A percentile compares a stretch with the other conserved stretches of the same genome.
phyloP scores from a whole-genome alignment of 208 protist species.

The Leishmania mexicana region DNA sequence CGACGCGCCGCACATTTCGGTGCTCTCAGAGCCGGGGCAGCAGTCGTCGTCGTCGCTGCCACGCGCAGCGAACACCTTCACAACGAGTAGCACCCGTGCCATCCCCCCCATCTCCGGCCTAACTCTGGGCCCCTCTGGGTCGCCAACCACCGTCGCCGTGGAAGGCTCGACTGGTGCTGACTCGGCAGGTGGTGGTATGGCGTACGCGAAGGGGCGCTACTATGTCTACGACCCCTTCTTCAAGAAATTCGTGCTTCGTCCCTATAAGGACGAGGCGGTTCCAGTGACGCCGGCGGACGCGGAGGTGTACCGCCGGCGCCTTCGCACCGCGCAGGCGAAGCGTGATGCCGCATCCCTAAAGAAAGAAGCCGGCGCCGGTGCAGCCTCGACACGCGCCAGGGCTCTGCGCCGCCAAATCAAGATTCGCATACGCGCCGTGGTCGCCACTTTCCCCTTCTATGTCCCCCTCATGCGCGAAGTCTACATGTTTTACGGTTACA shows the following conservation, averaged over 20 bases:
- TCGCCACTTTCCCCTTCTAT: constrained; percentile 64
- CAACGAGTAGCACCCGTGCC: constrained; percentile 19
- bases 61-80: constrained; percentile 4
- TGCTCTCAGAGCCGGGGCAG: background rate
- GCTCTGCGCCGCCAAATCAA: constrained; percentile 12
- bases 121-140: background rate
- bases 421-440: constrained; percentile 46
- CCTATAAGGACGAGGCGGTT: constrained; percentile 33
- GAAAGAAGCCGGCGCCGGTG: background rate
- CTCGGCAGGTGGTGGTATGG: background rate
- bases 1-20: background rate
- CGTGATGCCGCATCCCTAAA: background rate
- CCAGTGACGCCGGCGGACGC: constrained; percentile 11
- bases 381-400: background rate
- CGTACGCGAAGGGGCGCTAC: constrained; percentile 33
- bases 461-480: constrained; percentile 59
- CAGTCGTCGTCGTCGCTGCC: background rate
- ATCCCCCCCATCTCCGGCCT: background rate
- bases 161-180: background rate
- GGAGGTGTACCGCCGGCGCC: constrained; percentile 8
- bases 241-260: constrained; percentile 24
- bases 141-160: background rate
- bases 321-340: constrained; percentile 3
- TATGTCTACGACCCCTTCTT: constrained; percentile 31
- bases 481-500: constrained; percentile 51